A percentile compares a stretch with the other conserved stretches of the same genome.
phyloP scores from a whole-genome alignment of 345 rosid genomes.

The Euphorbia lathyris region DNA sequence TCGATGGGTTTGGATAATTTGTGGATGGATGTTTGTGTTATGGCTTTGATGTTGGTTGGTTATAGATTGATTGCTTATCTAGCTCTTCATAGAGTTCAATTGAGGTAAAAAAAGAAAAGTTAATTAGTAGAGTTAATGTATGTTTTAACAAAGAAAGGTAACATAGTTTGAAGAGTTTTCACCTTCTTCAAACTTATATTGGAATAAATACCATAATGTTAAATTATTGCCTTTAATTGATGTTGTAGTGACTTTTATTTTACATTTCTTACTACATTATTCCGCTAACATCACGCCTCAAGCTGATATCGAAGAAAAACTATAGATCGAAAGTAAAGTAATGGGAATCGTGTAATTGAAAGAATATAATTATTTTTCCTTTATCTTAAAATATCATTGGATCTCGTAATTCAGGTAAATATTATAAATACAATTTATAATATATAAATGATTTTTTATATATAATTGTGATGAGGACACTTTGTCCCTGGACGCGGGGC shows the following conservation, averaged over 20 bases:
- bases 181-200: constrained; percentile 34
- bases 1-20: constrained; percentile 75
- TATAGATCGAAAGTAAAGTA: too few relatives aligned
- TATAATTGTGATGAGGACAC: too few relatives aligned
- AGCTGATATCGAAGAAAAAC: too few relatives aligned
- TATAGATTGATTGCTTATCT: constrained; percentile 81
- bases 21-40: constrained; percentile 80
- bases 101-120: constrained; percentile 33
- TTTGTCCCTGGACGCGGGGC: too few relatives aligned
- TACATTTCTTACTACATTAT: not conserved
- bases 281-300: too few relatives aligned
- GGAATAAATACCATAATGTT: constrained; percentile 37
- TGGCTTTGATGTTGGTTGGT: constrained; percentile 93
- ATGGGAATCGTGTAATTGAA: too few relatives aligned
- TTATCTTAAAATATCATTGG: too few relatives aligned
- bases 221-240: constrained; percentile 31
- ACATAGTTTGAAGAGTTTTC: constrained; percentile 25
- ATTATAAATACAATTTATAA: too few relatives aligned
- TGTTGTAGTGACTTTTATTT: constrained; percentile 16
- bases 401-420: too few relatives aligned
- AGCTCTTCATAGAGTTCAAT: constrained; percentile 70
- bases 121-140: constrained; percentile 3
- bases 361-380: too few relatives aligned
- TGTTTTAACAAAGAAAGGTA: not conserved
- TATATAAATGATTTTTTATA: too few relatives aligned